These are phyloP conservation scores for Schoenoplectus tabernaemontani DNA, from an alignment of 202 grass and related monocot genomes.

Conservation along the genomic window DNA sequence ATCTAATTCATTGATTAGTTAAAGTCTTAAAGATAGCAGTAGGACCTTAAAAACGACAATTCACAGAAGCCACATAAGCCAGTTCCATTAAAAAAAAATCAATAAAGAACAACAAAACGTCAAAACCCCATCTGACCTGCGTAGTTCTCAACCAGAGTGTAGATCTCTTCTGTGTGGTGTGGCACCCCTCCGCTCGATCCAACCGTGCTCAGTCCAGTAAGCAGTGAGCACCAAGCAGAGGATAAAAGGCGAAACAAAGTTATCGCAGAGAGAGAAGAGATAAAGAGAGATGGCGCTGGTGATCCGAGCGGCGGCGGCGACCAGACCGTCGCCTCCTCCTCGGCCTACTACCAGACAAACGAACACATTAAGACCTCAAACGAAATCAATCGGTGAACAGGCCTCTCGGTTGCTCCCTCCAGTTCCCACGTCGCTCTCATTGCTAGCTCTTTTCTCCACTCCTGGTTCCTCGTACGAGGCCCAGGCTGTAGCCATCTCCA, in stretches of 20 bases:
- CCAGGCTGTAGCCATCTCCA: slow-evolving; percentile 50
- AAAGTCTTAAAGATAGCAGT: no score
- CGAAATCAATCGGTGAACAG: background rate
- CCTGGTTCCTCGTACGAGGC: slow-evolving; percentile 30
- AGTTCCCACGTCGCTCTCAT: background rate
- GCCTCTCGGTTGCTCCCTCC: slow-evolving; percentile 21
- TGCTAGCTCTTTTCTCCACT: slow-evolving; percentile 18
- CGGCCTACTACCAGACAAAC: slow-evolving; percentile 25
- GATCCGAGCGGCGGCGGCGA: slow-evolving; percentile 29
- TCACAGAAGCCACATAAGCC: background rate
- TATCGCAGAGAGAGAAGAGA: background rate
- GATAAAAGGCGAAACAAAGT: no score
- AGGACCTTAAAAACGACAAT: background rate
- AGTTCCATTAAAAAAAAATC: background rate
- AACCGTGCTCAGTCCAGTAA: slow-evolving; percentile 5
- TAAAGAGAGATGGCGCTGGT: slow-evolving; percentile 19
- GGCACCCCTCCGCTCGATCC: background rate
- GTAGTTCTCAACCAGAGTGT: background rate
- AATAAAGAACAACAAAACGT: background rate
- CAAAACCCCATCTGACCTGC: background rate
- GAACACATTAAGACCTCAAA: background rate
- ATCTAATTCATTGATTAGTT: no score
- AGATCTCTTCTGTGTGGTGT: slow-evolving; percentile 15
- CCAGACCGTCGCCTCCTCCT: slow-evolving; percentile 38
- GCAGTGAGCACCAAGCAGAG: background rate